phyloP scores from a whole-genome alignment of 129 eudicot species.

The Chrysanthemum makinoi region DNA sequence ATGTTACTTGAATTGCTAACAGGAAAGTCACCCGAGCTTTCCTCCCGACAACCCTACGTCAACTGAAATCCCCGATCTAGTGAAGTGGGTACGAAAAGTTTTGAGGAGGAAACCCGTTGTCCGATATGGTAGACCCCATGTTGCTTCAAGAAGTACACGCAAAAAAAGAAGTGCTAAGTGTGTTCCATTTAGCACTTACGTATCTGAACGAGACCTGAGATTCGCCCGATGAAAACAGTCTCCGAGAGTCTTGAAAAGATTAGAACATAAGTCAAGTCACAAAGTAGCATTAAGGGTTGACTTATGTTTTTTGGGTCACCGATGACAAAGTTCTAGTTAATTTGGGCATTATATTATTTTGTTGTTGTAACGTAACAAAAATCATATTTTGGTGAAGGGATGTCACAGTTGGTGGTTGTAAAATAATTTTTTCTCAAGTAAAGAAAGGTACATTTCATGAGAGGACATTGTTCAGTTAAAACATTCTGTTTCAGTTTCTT shows the following conservation, averaged over 20 bases:
- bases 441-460: too few relatives aligned
- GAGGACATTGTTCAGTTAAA: too few relatives aligned
- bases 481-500: too few relatives aligned
- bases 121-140: conserved; percentile 90
- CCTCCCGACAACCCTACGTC: conserved; percentile 82
- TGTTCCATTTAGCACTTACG: conserved; percentile 71
- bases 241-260: conserved; percentile 78
- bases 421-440: too few relatives aligned
- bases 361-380: conserved; percentile 24
- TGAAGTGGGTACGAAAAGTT: conserved; percentile 85
- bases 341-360: conserved; percentile 3
- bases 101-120: conserved; percentile 76
- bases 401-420: too few relatives aligned
- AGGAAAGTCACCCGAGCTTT: conserved; percentile 77
- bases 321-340: conserved; percentile 21
- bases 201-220: conserved; percentile 89
- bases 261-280: too few relatives aligned
- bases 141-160: conserved; percentile 83
- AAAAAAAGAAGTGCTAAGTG: conserved; percentile 77
- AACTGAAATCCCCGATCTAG: conserved; percentile 60
- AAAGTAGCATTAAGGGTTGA: not conserved
- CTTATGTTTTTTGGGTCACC: conserved; percentile 9
- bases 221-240: conserved; percentile 85
- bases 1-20: too few relatives aligned
- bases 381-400: conserved; percentile 26